Evolutionary conservation across 2,329 filamentous ascomycete genomes (phyloP).

Genomic region (Scedosporium boydii): DNA sequence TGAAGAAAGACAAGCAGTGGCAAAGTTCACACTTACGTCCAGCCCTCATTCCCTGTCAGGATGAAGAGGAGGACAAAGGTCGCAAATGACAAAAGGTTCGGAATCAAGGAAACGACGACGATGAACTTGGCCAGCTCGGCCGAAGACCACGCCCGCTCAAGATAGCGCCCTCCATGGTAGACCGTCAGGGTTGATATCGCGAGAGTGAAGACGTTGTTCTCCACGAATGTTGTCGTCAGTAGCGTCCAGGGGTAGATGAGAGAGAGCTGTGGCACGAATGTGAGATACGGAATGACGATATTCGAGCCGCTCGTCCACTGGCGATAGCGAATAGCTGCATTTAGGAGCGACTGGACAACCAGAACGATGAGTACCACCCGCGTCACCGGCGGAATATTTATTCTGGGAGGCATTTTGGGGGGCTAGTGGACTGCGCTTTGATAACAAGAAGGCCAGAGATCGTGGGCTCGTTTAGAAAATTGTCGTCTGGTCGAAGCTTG

Average conservation of each 20-base stretch:
- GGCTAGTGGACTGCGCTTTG: conserved; percentile 1
- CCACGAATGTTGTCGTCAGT: conserved; percentile 74
- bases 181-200: conserved; percentile 67
- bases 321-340: conserved; percentile 65
- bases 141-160: conserved; percentile 93
- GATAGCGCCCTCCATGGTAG: conserved; percentile 87
- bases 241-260: conserved; percentile 92
- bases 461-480: background rate
- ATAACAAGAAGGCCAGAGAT: background rate
- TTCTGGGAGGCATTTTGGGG: conserved; percentile 61
- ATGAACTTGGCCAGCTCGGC: conserved; percentile 88
- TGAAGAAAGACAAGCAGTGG: background rate
- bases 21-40: conserved; percentile 49
- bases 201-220: conserved; percentile 86
- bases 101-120: conserved; percentile 64
- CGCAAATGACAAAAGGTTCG: conserved; percentile 67
- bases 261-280: conserved; percentile 73
- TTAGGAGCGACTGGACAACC: conserved; percentile 69
- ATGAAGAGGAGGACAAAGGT: conserved; percentile 66
- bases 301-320: conserved; percentile 54
- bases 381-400: conserved; percentile 90
- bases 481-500: background rate
- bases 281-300: conserved; percentile 76
- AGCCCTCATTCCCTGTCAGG: conserved; percentile 55
- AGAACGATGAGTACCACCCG: conserved; percentile 69